A percentile compares a stretch with the other conserved stretches of the same genome.
Evolutionary conservation across 306 rosid genomes (phyloP).

Genomic region (Corylus avellana): DNA sequence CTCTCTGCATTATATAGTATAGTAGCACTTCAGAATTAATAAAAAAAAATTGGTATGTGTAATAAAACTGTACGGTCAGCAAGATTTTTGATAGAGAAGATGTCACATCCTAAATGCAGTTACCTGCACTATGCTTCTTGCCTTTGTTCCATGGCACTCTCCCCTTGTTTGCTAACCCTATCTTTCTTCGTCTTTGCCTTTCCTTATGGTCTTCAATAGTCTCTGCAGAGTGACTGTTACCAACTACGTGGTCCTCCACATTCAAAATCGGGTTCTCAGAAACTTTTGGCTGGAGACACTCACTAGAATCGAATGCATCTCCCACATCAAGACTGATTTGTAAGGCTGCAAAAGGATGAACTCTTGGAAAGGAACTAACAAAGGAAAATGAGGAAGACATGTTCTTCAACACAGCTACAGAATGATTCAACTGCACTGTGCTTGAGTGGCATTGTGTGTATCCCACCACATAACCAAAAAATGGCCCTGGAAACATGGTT

Average conservation of each 20-base stretch:
- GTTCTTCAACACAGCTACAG: slow-evolving; percentile 30
- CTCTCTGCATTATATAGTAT: slow-evolving; percentile 54
- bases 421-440: slow-evolving; percentile 29
- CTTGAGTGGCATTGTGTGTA: slow-evolving; percentile 26
- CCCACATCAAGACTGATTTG: slow-evolving; percentile 31
- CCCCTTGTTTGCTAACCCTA: slow-evolving; percentile 87
- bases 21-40: slow-evolving; percentile 26
- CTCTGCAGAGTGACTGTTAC: slow-evolving; percentile 23
- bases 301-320: slow-evolving; percentile 25
- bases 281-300: slow-evolving; percentile 27
- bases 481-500: slow-evolving; percentile 29
- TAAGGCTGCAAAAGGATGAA: slow-evolving; percentile 35
- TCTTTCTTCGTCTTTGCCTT: slow-evolving; percentile 62
- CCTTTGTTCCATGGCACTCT: slow-evolving; percentile 97
- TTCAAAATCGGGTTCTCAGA: slow-evolving; percentile 23
- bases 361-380: slow-evolving; percentile 36
- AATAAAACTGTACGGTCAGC: not conserved
- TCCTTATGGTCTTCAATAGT: slow-evolving; percentile 49
- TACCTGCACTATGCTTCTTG: slow-evolving; percentile 77
- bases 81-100: not conserved
- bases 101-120: slow-evolving; percentile 1
- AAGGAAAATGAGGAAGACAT: slow-evolving; percentile 25
- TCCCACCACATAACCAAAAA: slow-evolving; percentile 38
- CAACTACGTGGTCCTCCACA: slow-evolving; percentile 20
- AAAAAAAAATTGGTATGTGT: not conserved